These are phyloP conservation scores for Fonsecaea monophora DNA, from an alignment of 2,329 filamentous ascomycete genomes.

Conservation along the genomic window DNA sequence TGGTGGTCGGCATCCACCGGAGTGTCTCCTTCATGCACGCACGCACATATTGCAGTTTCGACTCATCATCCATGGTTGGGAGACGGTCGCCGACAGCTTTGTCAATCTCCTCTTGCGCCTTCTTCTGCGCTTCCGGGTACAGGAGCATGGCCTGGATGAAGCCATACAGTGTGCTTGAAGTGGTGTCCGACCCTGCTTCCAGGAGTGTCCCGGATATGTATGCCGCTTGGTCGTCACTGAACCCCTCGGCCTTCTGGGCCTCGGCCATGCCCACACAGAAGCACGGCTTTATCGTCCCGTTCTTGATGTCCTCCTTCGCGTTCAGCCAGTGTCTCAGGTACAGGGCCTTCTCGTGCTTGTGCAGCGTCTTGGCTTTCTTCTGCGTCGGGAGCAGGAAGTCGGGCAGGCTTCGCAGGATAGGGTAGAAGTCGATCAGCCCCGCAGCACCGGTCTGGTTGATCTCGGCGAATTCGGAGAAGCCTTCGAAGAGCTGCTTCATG, in stretches of 20 bases:
- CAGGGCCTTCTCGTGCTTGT: constrained; percentile 52
- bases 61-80: constrained; percentile 58
- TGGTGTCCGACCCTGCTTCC: constrained; percentile 36
- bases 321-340: constrained; percentile 53
- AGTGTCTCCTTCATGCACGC: constrained; percentile 63
- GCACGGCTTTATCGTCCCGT: constrained; percentile 44
- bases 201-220: constrained; percentile 45
- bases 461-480: constrained; percentile 53
- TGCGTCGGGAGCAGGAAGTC: constrained; percentile 49
- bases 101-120: constrained; percentile 58
- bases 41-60: constrained; percentile 59
- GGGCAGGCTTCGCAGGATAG: constrained; percentile 54
- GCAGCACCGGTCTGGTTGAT: constrained; percentile 53
- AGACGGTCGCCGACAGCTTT: constrained; percentile 58
- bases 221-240: constrained; percentile 45
- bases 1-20: constrained; percentile 57
- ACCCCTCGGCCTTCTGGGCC: constrained; percentile 44
- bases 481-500: constrained; percentile 53
- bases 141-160: constrained; percentile 60
- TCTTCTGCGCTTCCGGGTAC: constrained; percentile 54
- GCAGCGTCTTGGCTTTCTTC: constrained; percentile 50
- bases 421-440: constrained; percentile 56
- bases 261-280: constrained; percentile 40
- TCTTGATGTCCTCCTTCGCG: constrained; percentile 43
- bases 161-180: constrained; percentile 24